These are phyloP conservation scores for Leccinum aurantiacum DNA, from an alignment of 768 basidiomycete genomes.

Conservation along the genomic window DNA sequence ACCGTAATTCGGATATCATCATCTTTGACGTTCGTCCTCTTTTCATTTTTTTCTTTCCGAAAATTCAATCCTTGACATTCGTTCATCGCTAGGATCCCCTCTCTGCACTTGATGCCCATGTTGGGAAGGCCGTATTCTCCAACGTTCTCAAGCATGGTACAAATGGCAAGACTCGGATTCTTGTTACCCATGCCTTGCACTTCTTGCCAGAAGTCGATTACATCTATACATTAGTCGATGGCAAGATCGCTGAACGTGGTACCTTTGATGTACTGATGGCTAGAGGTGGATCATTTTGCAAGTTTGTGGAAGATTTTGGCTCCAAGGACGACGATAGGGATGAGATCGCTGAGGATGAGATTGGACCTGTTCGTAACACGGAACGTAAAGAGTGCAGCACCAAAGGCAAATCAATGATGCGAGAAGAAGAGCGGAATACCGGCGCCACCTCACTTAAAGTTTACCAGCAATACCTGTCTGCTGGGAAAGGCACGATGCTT, in stretches of 20 bases:
- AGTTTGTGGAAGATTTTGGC: conserved; percentile 68
- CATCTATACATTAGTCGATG: conserved; percentile 76
- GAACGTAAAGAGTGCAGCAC: conserved; percentile 17
- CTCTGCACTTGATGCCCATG: conserved; percentile 88
- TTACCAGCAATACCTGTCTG: conserved; percentile 55
- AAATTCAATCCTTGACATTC: background rate
- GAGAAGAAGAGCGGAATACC: background rate
- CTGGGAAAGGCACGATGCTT: conserved; percentile 67
- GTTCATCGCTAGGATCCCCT: conserved; percentile 60
- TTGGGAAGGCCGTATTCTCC: conserved; percentile 84
- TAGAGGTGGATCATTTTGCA: conserved; percentile 64
- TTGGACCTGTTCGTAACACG: conserved; percentile 10
- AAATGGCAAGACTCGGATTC: conserved; percentile 72
- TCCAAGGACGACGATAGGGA: conserved; percentile 16
- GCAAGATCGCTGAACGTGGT: conserved; percentile 76
- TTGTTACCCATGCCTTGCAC: conserved; percentile 91
- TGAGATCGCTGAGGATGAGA: conserved; percentile 39
- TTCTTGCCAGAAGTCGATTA: conserved; percentile 87
- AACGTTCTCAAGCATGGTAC: conserved; percentile 71
- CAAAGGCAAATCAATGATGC: background rate
- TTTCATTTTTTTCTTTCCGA: too few species aligned
- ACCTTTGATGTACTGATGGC: conserved; percentile 72
- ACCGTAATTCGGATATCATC: conserved; percentile 2
- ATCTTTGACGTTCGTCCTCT: background rate
- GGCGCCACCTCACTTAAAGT: conserved; percentile 20